Conservation (phyloP, 108 stramenopile species). For the Mayamaea pseudoterrestris region DNA sequence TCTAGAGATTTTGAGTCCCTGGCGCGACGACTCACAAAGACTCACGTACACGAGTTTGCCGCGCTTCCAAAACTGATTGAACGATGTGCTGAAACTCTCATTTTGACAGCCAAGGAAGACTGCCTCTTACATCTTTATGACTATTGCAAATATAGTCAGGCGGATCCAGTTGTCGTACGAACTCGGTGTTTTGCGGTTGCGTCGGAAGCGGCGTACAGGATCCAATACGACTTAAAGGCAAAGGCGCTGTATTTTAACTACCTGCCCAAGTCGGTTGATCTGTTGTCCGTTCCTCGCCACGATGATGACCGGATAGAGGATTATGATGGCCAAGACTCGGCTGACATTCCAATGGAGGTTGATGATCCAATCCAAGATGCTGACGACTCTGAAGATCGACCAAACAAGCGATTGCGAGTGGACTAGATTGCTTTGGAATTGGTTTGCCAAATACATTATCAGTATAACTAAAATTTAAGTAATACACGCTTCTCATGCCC, state of each 20-base stretch:
- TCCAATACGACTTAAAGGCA: conserved; percentile 41
- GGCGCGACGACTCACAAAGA: conserved; percentile 33
- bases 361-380: neutral
- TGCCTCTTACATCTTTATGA: conserved; percentile 35
- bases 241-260: conserved; percentile 59
- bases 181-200: conserved; percentile 38
- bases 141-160: conserved; percentile 35
- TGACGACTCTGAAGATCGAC: neutral
- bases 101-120: conserved; percentile 45
- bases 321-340: conserved; percentile 6
- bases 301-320: conserved; percentile 13
- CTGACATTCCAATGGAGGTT: neutral
- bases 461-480: no score
- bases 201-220: conserved; percentile 46
- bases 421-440: no score
- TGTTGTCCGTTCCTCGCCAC: conserved; percentile 25
- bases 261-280: conserved; percentile 32
- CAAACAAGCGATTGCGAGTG: neutral
- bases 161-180: conserved; percentile 42
- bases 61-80: conserved; percentile 56
- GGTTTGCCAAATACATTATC: no score
- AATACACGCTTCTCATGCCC: no score
- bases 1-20: conserved; percentile 40
- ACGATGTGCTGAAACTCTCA: conserved; percentile 40
- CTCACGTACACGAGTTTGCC: conserved; percentile 30